phyloP scores from a whole-genome alignment of 169 alveolate species.

The Theileria annulata region DNA sequence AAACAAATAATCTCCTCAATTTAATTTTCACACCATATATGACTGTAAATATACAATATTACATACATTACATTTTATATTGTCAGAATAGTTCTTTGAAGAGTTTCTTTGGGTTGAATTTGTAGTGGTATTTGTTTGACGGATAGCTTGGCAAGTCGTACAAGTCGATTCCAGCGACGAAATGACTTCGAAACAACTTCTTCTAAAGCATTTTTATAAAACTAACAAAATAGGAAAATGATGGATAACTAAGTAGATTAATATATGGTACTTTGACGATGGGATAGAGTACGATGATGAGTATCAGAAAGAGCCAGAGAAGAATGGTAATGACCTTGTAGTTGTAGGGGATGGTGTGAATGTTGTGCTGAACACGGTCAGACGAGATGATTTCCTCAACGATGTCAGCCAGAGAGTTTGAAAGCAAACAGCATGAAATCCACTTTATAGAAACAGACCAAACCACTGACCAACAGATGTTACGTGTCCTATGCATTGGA shows the following conservation, averaged over 20 bases:
- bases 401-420: conserved; percentile 73
- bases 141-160: not conserved
- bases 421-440: conserved; percentile 69
- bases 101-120: not conserved
- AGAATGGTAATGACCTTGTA: conserved; percentile 28
- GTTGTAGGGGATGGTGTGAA: conserved; percentile 41
- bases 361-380: conserved; percentile 30
- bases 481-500: conserved; percentile 61
- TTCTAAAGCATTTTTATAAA: not conserved
- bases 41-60: too few relatives aligned
- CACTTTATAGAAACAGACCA: conserved; percentile 79
- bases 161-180: not conserved
- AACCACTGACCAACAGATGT: conserved; percentile 56
- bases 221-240: too few relatives aligned
- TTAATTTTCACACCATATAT: too few relatives aligned
- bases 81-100: not conserved
- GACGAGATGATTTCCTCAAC: conserved; percentile 70
- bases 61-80: too few relatives aligned
- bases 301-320: conserved; percentile 28
- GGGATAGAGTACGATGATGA: conserved; percentile 1
- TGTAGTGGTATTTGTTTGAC: not conserved
- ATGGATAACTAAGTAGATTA: too few relatives aligned
- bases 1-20: not conserved
- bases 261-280: not conserved
- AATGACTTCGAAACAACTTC: not conserved